Evolutionary conservation across 1,284 basidiomycete species (phyloP).

Genomic region (Cryptococcus sp.): DNA sequence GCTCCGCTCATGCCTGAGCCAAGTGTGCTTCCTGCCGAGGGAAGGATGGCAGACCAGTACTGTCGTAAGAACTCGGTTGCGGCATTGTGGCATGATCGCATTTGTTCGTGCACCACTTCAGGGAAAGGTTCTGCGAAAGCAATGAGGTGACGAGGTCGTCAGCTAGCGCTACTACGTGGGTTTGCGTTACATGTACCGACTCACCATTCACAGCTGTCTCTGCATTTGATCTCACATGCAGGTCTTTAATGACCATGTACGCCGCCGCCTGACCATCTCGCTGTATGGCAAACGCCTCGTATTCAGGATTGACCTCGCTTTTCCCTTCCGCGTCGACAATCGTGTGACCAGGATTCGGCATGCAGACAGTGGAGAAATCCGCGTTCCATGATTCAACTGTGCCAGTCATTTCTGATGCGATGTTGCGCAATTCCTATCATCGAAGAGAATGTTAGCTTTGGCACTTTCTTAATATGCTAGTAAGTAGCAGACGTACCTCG

Average conservation of each 20-base stretch:
- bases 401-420: constrained; percentile 19
- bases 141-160: not conserved
- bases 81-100: constrained; percentile 85
- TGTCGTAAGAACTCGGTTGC: constrained; percentile 95
- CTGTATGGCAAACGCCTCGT: constrained; percentile 33
- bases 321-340: constrained; percentile 10
- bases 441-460: not conserved
- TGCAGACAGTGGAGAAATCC: constrained; percentile 32
- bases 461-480: constrained; percentile 9
- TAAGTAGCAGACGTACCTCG: constrained; percentile 55
- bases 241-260: constrained; percentile 35
- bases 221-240: constrained; percentile 38
- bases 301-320: constrained; percentile 15
- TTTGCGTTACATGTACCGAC: constrained; percentile 1
- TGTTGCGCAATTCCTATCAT: constrained; percentile 17
- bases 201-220: constrained; percentile 37
- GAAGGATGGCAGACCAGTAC: constrained; percentile 88
- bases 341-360: constrained; percentile 32
- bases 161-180: not conserved
- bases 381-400: constrained; percentile 19
- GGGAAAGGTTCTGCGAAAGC: constrained; percentile 71
- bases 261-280: constrained; percentile 38
- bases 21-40: constrained; percentile 63
- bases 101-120: constrained; percentile 70
- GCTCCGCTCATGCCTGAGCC: constrained; percentile 25